Evolutionary conservation across 1,284 basidiomycete species (phyloP), one percentile per base, ranked within the genome.

Genomic region (Trichosporon faecale): DNA sequence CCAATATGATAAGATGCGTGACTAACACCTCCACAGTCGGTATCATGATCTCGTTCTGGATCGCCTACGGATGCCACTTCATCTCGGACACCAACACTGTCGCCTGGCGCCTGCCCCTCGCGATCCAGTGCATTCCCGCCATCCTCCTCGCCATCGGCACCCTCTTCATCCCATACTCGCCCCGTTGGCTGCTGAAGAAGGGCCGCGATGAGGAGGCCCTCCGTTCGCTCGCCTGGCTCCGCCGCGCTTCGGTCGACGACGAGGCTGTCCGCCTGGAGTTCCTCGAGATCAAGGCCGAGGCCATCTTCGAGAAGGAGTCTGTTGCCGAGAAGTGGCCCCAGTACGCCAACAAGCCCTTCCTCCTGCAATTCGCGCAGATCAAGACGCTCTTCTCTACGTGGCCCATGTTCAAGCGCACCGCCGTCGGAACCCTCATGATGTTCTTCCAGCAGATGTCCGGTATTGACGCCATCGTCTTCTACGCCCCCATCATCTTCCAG

Each of bases 101-200:
- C 29, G 88, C 92, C 2, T 93, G 92, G 91, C 86, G 91, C 69
- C 84, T 93, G 65, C 91, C 92, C 2, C 84, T 93, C 9, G 90
- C 87, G 6, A 85, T 94, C 25, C 92, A 94, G 77, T 86, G 93
- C 68, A 86, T 90, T 2, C 91, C 91, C 12, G 80, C 75, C 40
- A 31, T 80, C 33, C 57, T 77, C 29, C 78, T 82, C 23, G 73
- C 88, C 29, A 70, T 85, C 44, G 80, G 81, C 27, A 74, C 78
- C 25, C 67, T 74, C 66, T 84, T 86, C 71, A 81, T 87, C 37
- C 85, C 85, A 12, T 86, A 86, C 76, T 85, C 84, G 14, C 89
- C 89, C 7, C 85, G 89, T 12, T 89, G 87, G 86, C 84, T 89
- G 49, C 63, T 74, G 16, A 68, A 90, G 66, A 88, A 89, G 23